Evolutionary conservation across 208 protist species (phyloP).

Genomic region (Trypanosoma scelopori): DNA sequence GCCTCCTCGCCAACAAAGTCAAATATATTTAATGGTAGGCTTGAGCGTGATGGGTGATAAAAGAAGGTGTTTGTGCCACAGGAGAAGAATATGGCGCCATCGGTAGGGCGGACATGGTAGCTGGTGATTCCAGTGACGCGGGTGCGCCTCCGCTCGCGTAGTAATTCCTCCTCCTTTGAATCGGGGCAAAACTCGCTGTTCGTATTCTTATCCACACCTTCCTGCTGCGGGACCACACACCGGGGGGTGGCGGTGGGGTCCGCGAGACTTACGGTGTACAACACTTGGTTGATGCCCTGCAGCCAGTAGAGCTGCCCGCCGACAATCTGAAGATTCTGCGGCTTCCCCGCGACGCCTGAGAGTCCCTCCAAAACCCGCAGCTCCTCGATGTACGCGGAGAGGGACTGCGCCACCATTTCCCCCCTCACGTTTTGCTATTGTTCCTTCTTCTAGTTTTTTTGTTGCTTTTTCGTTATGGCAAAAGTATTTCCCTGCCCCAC

Average conservation of each 20-base stretch:
- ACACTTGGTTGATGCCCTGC: slow-evolving; percentile 71
- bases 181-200: slow-evolving; percentile 1
- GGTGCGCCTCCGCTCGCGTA: slow-evolving; percentile 74
- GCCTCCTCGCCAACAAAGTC: slow-evolving; percentile 44
- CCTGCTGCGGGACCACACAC: slow-evolving; percentile 13
- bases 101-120: slow-evolving; percentile 51
- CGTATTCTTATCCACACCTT: slow-evolving; percentile 3
- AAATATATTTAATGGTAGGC: slow-evolving; percentile 59
- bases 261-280: slow-evolving; percentile 40
- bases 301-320: slow-evolving; percentile 73
- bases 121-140: slow-evolving; percentile 58
- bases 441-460: not conserved
- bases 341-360: slow-evolving; percentile 41
- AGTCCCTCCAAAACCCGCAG: slow-evolving; percentile 38
- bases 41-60: slow-evolving; percentile 45
- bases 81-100: slow-evolving; percentile 71
- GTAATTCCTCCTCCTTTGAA: slow-evolving; percentile 77
- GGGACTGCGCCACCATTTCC: slow-evolving; percentile 9
- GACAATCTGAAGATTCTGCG: slow-evolving; percentile 57
- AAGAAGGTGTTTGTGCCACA: slow-evolving; percentile 56
- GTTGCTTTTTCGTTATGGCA: not conserved
- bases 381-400: slow-evolving; percentile 50
- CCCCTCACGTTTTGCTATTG: not conserved
- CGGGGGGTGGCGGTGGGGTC: slow-evolving; percentile 21
- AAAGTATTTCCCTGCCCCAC: too few relatives aligned